A percentile compares a stretch with the other conserved stretches of the same genome.
These are phyloP conservation scores for Talaromyces pinophilus DNA, from an alignment of 2,329 filamentous ascomycete genomes.

Conservation along the genomic window DNA sequence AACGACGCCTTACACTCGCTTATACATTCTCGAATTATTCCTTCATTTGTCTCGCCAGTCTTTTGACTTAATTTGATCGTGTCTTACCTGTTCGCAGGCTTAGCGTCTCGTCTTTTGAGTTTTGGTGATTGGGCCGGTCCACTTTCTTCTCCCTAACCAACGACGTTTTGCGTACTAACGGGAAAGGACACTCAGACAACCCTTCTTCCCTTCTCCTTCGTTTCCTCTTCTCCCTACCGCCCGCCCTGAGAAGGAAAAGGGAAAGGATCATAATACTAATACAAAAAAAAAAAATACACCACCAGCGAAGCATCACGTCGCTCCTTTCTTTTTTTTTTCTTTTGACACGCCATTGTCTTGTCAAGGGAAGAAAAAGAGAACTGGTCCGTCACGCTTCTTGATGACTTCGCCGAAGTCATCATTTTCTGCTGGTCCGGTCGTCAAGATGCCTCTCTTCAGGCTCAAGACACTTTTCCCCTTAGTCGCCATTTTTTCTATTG, in stretches of 20 bases:
- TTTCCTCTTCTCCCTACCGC: background rate
- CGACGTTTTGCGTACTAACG: background rate
- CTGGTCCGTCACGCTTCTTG: conserved; percentile 16
- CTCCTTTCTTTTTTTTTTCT: background rate
- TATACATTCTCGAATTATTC: background rate
- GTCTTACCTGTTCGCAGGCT: conserved; percentile 10
- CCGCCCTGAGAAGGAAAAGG: conserved; percentile 7
- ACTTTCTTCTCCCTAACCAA: conserved; percentile 13
- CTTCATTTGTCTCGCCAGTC: background rate
- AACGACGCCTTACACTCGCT: conserved; percentile 2
- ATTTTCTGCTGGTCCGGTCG: conserved; percentile 29
- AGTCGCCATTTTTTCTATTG: conserved; percentile 41
- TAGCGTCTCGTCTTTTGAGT: conserved; percentile 12
- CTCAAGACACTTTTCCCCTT: conserved; percentile 43
- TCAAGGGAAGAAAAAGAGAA: background rate
- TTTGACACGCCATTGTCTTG: conserved; percentile 5
- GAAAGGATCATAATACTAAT: conserved; percentile 13
- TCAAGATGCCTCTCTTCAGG: conserved; percentile 44
- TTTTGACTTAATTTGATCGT: background rate
- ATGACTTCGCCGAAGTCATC: conserved; percentile 19
- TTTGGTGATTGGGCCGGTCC: conserved; percentile 8
- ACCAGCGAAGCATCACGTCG: conserved; percentile 4
- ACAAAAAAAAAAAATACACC: background rate
- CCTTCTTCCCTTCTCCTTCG: conserved; percentile 9
- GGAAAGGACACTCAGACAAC: conserved; percentile 7